Base-by-base conservation (phyloP, 2,329 filamentous ascomycete species). In the Ophiocordyceps unilateralis region DNA sequence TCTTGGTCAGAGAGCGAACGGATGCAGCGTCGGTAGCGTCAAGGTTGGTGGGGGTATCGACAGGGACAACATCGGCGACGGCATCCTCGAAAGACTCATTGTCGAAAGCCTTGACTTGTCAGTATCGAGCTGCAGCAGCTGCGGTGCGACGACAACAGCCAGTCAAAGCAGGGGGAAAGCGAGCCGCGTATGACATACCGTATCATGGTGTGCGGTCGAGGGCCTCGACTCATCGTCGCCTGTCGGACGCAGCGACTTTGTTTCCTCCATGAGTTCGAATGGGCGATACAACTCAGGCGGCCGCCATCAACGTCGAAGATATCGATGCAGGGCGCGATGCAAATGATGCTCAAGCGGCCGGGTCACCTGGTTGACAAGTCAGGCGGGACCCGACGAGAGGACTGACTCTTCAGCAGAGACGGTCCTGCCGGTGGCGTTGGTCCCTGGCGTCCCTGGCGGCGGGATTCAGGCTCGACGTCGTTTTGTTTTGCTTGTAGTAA, bases 51-150 rank as follows among this genome's bases (percentile, higher is more conserved):
- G n/a, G 32, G 17, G 19, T 9, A 3, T 36, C 32, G n/a, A 17
- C 32, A n/a, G 32, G n/a, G 17, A 19, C 32, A 10, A 36, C 32
- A 19, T 17, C n/a, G 32, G n/a, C 81, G 51, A 76, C 66, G 44
- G 84, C 86, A 68, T 94, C 86, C 64, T 93, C 85, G 55, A 93
- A 93, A 15, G 74, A 51, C 36, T 64, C 61, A 26, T 55, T 46
- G 24, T 61, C 61, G 30, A 50, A 49, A 34, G 46, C 45, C 59
- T 64, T 44, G 44, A 24, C 47, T 41, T n/a, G 40, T 44, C 30
- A 44, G 21, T 44, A 39, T 48, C 41, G 23, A 43, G 42, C 39
- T 46, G 45, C 44, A 39, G 23, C 21, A 39, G 23, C 21, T 40
- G 28, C 32, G 17, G 43, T 41, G 43, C 32, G 34, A 44, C 40